Base-by-base conservation (phyloP, 371 early-diverging fungal genomes). In the Mucor lusitanicus region DNA sequence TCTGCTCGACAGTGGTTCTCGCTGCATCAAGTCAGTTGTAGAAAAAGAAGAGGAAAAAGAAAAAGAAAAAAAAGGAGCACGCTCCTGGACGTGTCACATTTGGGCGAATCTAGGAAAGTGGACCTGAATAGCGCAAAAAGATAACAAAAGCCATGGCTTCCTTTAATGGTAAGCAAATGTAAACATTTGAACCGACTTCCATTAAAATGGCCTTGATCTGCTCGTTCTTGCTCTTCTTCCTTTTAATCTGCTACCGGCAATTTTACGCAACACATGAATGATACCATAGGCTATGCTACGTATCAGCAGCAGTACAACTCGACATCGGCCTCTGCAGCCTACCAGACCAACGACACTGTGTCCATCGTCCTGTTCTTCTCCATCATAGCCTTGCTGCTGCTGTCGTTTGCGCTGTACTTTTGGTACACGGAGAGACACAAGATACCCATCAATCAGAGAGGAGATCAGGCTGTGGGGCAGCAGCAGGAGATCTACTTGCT, bases 401-500 rank as follows among this genome's bases (percentile, higher is more conserved):
- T 75, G 6, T 79, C 80, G 1, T 81, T 84, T 63, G 63, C 70
- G 0, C 64, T 84, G 27, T 84, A 84, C 56, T 81, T 84, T 62
- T 84, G 84, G 84, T 80, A 78, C 28, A 81, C 80, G 4, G 78
- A 80, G 65, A 74, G 78, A 75, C 80, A 81, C 57, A 81, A 76
- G 55, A 67, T 84, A 37, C 79, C 84, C 19, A 50, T 72, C 3
- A 71, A 73, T 28, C 77, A 80, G 67, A 63, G 84, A 59, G 76
- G 76, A 40, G 76, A 84, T 57, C 77, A 80, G 62, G 68, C 71
- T 25, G 66, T 84, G 1, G 77, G 80, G 5, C 78, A 77, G 23
- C 78, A 81, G 28, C 80, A 84, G 60, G 82, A 84, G 46, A 75
- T 84, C 12, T 81, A 81, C 44, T 68, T 78, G 42, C 65, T 84